A percentile compares a stretch with the other conserved stretches of the same genome.
These are phyloP conservation scores for Ceratocystiopsis sp. DNA, from an alignment of 2,329 filamentous ascomycete genomes.

Conservation along the genomic window DNA sequence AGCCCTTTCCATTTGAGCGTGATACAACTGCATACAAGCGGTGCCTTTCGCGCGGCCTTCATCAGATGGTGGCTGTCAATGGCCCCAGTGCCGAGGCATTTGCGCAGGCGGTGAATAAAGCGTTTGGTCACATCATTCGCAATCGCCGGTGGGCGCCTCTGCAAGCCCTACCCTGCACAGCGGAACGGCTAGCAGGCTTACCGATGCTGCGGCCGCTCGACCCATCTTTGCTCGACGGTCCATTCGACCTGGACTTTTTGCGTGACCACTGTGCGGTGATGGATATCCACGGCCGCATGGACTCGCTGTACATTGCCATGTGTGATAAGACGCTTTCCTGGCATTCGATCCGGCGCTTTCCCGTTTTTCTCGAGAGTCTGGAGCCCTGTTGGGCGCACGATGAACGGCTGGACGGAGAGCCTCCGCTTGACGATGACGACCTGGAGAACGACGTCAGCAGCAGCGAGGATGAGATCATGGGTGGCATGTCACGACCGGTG, in stretches of 20 bases:
- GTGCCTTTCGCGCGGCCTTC: conserved; percentile 41
- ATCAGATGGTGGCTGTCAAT: conserved; percentile 37
- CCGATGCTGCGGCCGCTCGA: conserved; percentile 42
- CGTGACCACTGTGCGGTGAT: conserved; percentile 37
- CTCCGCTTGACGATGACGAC: not conserved
- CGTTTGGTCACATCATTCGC: conserved; percentile 32
- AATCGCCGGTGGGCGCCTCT: conserved; percentile 38
- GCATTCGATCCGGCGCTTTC: conserved; percentile 31
- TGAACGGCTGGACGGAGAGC: conserved; percentile 24
- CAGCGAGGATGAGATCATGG: conserved; percentile 8
- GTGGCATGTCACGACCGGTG: conserved; percentile 17
- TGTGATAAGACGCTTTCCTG: conserved; percentile 35
- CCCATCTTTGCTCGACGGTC: conserved; percentile 20
- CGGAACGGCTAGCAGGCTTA: conserved; percentile 33
- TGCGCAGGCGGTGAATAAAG: conserved; percentile 26
- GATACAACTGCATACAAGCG: conserved; percentile 44
- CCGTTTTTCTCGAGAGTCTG: conserved; percentile 32
- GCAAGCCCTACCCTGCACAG: conserved; percentile 41
- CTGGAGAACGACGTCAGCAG: conserved; percentile 2
- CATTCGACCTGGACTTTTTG: conserved; percentile 35
- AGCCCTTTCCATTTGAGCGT: conserved; percentile 44
- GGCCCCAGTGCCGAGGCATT: conserved; percentile 33
- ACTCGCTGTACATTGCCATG: conserved; percentile 44
- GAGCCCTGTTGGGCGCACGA: conserved; percentile 39
- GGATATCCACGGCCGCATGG: conserved; percentile 34